Evolutionary conservation across 2,329 filamentous ascomycete genomes (phyloP).

Genomic region (Epichloe gansuensis): DNA sequence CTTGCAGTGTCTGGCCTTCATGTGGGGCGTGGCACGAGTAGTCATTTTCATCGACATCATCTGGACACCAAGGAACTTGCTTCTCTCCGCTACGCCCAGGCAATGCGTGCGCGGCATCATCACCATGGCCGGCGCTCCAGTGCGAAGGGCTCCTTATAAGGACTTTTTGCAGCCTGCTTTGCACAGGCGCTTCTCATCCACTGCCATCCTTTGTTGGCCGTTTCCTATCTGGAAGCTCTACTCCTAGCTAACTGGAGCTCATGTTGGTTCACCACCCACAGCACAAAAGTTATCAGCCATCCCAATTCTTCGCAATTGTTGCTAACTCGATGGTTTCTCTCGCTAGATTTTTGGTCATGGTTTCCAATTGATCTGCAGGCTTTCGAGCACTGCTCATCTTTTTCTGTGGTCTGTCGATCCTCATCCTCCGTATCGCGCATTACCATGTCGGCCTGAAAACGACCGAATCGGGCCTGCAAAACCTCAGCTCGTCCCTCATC

Average conservation of each 20-base stretch:
- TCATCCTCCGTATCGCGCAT: constrained; percentile 76
- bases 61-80: neutral
- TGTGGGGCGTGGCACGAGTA: neutral
- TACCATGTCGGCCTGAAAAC: constrained; percentile 66
- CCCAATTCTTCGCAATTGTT: neutral
- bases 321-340: neutral
- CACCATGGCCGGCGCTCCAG: constrained; percentile 42
- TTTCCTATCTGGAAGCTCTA: constrained; percentile 64
- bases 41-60: constrained; percentile 20
- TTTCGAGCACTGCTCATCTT: constrained; percentile 66
- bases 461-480: constrained; percentile 54
- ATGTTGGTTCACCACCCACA: constrained; percentile 36
- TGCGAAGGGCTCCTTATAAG: constrained; percentile 57
- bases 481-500: constrained; percentile 45
- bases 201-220: constrained; percentile 55
- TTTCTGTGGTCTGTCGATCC: constrained; percentile 61
- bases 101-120: constrained; percentile 32
- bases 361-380: constrained; percentile 65
- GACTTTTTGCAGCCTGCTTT: constrained; percentile 84
- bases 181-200: constrained; percentile 75
- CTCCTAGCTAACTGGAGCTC: constrained; percentile 57
- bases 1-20: too few species aligned
- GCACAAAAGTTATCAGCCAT: neutral
- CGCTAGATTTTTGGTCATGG: constrained; percentile 69
- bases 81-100: constrained; percentile 3